phyloP scores from a whole-genome alignment of 768 basidiomycete species.

The Podaxis sp. region DNA sequence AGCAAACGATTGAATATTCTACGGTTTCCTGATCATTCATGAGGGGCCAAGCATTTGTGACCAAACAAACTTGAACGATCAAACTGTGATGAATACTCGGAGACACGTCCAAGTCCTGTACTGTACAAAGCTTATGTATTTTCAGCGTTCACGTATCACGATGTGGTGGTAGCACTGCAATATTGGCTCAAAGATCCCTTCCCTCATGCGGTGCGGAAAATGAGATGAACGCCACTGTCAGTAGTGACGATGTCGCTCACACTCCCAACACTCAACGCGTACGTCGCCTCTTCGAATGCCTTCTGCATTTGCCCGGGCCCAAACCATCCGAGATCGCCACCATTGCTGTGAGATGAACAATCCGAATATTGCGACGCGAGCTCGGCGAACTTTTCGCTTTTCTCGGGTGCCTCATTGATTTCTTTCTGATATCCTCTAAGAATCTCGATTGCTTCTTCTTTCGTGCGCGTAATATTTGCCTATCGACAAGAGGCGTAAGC shows the following conservation, averaged over 20 bases:
- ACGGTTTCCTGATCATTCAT: no score
- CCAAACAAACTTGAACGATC: no score
- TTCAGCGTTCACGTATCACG: neutral
- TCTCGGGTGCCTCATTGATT: conserved; percentile 52
- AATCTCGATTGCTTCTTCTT: conserved; percentile 86
- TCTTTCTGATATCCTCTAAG: conserved; percentile 58
- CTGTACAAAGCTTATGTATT: no score
- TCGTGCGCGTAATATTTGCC: conserved; percentile 77
- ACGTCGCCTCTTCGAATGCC: conserved; percentile 90
- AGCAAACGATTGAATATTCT: neutral
- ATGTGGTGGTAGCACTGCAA: neutral
- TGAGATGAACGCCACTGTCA: conserved; percentile 93
- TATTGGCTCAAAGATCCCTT: neutral
- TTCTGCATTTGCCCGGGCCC: conserved; percentile 91
- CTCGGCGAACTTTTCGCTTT: conserved; percentile 61
- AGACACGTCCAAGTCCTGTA: no score
- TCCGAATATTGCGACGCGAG: conserved; percentile 80
- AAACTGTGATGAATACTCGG: no score
- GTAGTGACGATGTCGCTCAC: conserved; percentile 82
- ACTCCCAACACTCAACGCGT: conserved; percentile 62
- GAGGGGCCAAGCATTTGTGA: no score
- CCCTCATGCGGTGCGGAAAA: conserved; percentile 75
- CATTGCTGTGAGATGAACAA: conserved; percentile 78
- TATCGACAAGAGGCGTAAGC: conserved; percentile 23
- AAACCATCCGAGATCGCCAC: conserved; percentile 89